Evolutionary conservation across 495 filamentous ascomycete genomes (phyloP).

Genomic region (Usnea hakonensis): DNA sequence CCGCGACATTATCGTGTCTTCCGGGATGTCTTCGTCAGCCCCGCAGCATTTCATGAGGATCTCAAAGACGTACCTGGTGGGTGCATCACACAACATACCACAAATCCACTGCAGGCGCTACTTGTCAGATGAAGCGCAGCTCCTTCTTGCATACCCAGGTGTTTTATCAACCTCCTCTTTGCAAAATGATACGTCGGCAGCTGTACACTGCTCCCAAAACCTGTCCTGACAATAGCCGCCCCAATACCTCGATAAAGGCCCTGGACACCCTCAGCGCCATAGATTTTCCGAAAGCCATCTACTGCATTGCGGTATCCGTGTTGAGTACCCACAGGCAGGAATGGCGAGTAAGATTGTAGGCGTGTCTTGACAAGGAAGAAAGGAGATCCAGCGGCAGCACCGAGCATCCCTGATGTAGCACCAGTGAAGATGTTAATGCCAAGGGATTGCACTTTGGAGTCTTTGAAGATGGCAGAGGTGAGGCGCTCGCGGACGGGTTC

Average conservation of each 20-base stretch:
- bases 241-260: constrained; percentile 85
- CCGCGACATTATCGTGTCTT: constrained; percentile 96
- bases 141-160: constrained; percentile 84
- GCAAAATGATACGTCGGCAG: constrained; percentile 98
- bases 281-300: constrained; percentile 77
- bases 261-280: constrained; percentile 61
- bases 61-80: constrained; percentile 63
- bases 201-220: constrained; percentile 91
- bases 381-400: constrained; percentile 82
- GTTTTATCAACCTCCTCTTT: constrained; percentile 71
- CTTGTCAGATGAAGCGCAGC: constrained; percentile 82
- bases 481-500: constrained; percentile 74
- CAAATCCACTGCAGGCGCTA: constrained; percentile 85
- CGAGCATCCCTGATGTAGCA: constrained; percentile 78
- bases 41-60: background rate
- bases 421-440: constrained; percentile 89
- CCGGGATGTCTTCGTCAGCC: constrained; percentile 2
- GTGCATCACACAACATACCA: constrained; percentile 97
- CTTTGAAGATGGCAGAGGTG: constrained; percentile 59
- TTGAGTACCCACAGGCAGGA: constrained; percentile 91
- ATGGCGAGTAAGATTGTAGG: constrained; percentile 88
- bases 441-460: constrained; percentile 68
- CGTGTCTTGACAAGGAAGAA: constrained; percentile 99
- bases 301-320: constrained; percentile 81
- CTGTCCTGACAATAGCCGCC: constrained; percentile 94